Percentiles rank a stretch among this genome's conserved stretches.
These are phyloP conservation scores for Aplosporella prunicola DNA, from an alignment of 2,329 filamentous ascomycete genomes.

Conservation along the genomic window DNA sequence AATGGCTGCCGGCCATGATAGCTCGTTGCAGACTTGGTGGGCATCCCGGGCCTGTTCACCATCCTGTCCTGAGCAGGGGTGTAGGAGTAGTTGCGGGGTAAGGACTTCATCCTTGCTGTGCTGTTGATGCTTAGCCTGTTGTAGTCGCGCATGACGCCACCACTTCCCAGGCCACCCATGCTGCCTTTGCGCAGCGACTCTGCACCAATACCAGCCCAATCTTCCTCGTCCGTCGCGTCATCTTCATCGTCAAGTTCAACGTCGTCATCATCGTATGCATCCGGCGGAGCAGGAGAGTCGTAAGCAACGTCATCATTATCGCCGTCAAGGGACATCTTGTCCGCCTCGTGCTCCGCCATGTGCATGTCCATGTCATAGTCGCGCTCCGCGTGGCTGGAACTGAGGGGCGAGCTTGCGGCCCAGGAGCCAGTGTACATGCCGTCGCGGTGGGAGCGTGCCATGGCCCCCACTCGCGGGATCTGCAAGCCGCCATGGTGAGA, in stretches of 20 bases:
- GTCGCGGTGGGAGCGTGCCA: constrained; percentile 3
- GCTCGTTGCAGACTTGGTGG: constrained; percentile 1
- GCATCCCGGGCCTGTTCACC: neutral
- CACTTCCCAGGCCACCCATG: constrained; percentile 10
- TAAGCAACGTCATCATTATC: constrained; percentile 50
- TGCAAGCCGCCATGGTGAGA: constrained; percentile 35
- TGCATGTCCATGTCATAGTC: constrained; percentile 45
- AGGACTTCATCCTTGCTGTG: constrained; percentile 1
- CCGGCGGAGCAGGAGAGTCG: constrained; percentile 46
- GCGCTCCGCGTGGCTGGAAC: constrained; percentile 55
- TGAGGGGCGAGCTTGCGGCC: constrained; percentile 62
- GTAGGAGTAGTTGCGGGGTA: no score
- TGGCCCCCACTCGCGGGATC: constrained; percentile 30
- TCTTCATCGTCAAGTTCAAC: constrained; percentile 42
- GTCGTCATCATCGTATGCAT: constrained; percentile 59
- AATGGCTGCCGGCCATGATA: constrained; percentile 4
- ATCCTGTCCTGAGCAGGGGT: no score
- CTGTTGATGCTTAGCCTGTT: constrained; percentile 3
- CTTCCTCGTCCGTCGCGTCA: constrained; percentile 88
- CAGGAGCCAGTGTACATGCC: constrained; percentile 46
- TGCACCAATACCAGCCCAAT: constrained; percentile 85
- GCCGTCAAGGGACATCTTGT: constrained; percentile 86
- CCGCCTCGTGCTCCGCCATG: constrained; percentile 76
- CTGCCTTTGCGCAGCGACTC: constrained; percentile 66
- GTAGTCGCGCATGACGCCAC: constrained; percentile 8